Percentiles rank a stretch among this genome's conserved stretches.
phyloP scores from a whole-genome alignment of 495 filamentous ascomycete species.

The Penicillium bovifimosum region DNA sequence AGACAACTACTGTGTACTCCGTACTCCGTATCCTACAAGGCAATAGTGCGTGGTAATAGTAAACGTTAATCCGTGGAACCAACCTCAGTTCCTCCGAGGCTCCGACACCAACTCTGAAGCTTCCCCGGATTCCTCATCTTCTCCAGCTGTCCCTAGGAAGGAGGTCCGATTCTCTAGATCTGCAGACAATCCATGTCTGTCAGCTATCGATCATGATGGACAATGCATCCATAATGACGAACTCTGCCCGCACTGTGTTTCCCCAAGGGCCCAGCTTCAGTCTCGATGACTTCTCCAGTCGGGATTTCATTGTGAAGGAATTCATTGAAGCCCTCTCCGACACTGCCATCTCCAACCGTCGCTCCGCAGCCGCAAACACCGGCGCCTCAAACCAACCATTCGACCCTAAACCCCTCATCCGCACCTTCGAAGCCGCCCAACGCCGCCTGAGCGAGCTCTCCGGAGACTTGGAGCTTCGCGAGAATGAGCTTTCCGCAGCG shows the following conservation, averaged over 20 bases:
- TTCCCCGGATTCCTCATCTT: conserved; percentile 23
- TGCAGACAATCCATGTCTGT: conserved; percentile 14
- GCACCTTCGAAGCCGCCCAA: conserved; percentile 87
- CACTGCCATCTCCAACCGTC: conserved; percentile 69
- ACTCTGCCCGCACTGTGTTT: conserved; percentile 57
- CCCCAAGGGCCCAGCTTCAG: conserved; percentile 75
- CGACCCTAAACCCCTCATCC: conserved; percentile 94
- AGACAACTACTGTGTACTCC: background rate
- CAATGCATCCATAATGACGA: conserved; percentile 36
- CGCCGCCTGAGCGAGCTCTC: conserved; percentile 73
- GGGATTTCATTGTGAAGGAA: conserved; percentile 95
- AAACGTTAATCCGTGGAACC: background rate
- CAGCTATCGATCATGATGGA: conserved; percentile 32
- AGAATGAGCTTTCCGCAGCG: conserved; percentile 83
- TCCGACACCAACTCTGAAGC: conserved; percentile 17
- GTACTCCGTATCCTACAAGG: background rate
- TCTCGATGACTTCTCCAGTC: conserved; percentile 77
- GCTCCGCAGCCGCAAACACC: conserved; percentile 46
- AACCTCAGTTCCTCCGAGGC: conserved; percentile 1
- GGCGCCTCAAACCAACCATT: conserved; percentile 67
- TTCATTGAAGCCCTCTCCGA: conserved; percentile 94
- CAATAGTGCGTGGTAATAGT: background rate
- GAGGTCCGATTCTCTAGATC: background rate
- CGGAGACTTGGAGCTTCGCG: conserved; percentile 75
- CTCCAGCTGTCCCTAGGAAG: background rate